Evolutionary conservation across 352 stramenopile species (phyloP), one percentile per base, ranked within the genome.

Genomic region (Aphanomyces astaci): DNA sequence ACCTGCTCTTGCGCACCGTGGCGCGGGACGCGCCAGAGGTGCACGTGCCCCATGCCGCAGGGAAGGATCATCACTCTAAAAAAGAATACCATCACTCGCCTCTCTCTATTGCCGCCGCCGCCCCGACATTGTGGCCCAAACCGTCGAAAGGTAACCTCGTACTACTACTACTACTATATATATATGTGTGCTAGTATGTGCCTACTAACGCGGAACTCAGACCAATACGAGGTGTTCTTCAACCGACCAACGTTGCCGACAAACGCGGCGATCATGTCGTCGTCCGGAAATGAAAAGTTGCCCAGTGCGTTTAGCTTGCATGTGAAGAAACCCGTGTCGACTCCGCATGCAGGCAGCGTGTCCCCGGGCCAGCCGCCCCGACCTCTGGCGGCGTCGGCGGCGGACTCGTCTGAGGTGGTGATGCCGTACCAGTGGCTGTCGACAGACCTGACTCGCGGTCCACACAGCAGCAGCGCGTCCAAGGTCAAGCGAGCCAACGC

Each of bases 121-220:
- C 33, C 31, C 5, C 17, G 31, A 13, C 24, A 39, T 17, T 36
- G 15, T 46, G 33, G 11, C 56, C 56, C 30, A 65, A 65, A 27
- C 56, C 56, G 2, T 10, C 32, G 17, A 65, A 65, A 65, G 33
- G 56, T 65, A 64, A n/a, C n/a, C n/a, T n/a, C n/a, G n/a, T n/a
- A n/a, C n/a, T n/a, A n/a, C n/a, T n/a, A n/a, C n/a, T n/a, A n/a
- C n/a, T n/a, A n/a, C n/a, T n/a, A n/a, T n/a, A n/a, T n/a, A n/a
- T n/a, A n/a, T n/a, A n/a, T n/a, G n/a, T n/a, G n/a, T n/a, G n/a
- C n/a, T n/a, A n/a, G n/a, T n/a, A n/a, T n/a, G n/a, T n/a, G n/a
- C n/a, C n/a, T n/a, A n/a, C n/a, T n/a, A n/a, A n/a, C n/a, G n/a
- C n/a, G n/a, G 11, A 19, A 7, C 36, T 2, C 48, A 65, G 56